Base-by-base conservation (phyloP, 2,329 filamentous ascomycete genomes). In the Neofusicoccum kwambonambiense region DNA sequence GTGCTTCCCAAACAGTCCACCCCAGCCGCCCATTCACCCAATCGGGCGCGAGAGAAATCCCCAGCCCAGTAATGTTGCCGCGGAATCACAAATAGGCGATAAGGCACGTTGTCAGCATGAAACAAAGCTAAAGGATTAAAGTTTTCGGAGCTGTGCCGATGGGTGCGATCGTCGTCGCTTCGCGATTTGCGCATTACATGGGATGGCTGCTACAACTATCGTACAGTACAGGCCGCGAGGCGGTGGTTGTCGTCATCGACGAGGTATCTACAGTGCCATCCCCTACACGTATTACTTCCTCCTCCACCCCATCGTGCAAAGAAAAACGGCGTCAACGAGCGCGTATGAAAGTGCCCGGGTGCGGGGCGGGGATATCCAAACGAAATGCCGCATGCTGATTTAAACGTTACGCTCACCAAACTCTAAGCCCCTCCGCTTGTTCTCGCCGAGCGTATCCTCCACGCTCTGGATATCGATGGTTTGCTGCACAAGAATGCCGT, bases 331-430 rank as follows among this genome's bases (percentile, higher is more conserved):
- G 49, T 51, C 13, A 51, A 51, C 4, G 49, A 51, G 49, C 19
- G 45, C 45, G 19, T 12, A 31, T 31, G 19, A 22, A 49, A 15
- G 15, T 27, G 22, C 49, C 13, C 27, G 27, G 27, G 27, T 5
- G 49, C 5, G 6, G 27, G 2, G 7, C 31, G 49, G n/a, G 49
- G 49, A n/a, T 34, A 51, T 35, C 49, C 12, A 34, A 51, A 9
- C 7, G 15, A 51, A 17, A n/a, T 6, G 27, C 27, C 31, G 49
- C 27, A 22, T 34, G 27, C 27, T n/a, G 8, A n/a, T 51, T 35
- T 51, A 51, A 15, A 51, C 49, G 22, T 51, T 51, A 27, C 49
- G 49, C 49, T 51, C 49, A 22, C 49, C 49, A 51, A 51, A 51
- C 22, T 51, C 49, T 35, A 35, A 11, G 22, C 49, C 49, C 27